phyloP scores from a whole-genome alignment of 1,284 basidiomycete species.

The Tilletia walkeri region DNA sequence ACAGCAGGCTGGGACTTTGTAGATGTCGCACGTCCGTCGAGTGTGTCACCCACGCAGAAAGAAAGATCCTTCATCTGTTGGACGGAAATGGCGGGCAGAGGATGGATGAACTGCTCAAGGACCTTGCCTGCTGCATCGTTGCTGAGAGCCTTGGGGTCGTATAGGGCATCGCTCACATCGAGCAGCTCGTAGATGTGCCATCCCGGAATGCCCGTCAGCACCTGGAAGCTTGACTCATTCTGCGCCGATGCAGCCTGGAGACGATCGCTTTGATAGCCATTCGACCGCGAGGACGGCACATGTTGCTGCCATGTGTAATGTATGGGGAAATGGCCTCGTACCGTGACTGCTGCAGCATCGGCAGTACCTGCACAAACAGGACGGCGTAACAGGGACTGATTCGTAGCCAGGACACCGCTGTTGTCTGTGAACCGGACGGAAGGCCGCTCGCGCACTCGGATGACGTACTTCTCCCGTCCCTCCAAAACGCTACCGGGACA shows the following conservation, averaged over 20 bases:
- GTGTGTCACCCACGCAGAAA: conserved; percentile 62
- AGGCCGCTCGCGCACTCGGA: conserved; percentile 75
- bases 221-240: conserved; percentile 74
- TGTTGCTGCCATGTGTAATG: conserved; percentile 39
- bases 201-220: conserved; percentile 75
- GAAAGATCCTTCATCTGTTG: conserved; percentile 62
- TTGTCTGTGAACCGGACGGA: conserved; percentile 47
- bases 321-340: conserved; percentile 64
- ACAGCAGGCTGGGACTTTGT: conserved; percentile 55
- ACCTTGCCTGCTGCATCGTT: conserved; percentile 56
- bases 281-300: conserved; percentile 26
- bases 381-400: conserved; percentile 61
- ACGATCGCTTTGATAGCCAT: conserved; percentile 39
- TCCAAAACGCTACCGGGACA: conserved; percentile 73
- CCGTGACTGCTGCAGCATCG: conserved; percentile 74
- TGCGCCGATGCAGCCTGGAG: conserved; percentile 79
- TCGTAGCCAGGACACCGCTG: conserved; percentile 28
- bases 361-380: conserved; percentile 77
- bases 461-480: conserved; percentile 67
- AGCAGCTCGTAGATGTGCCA: conserved; percentile 83
- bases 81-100: conserved; percentile 37
- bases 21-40: conserved; percentile 27
- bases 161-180: conserved; percentile 82
- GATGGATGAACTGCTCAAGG: conserved; percentile 43
- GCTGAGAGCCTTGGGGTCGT: conserved; percentile 59